These are phyloP conservation scores for Cryptosporidium ubiquitum DNA, from an alignment of 169 alveolate species.

Conservation along the genomic window DNA sequence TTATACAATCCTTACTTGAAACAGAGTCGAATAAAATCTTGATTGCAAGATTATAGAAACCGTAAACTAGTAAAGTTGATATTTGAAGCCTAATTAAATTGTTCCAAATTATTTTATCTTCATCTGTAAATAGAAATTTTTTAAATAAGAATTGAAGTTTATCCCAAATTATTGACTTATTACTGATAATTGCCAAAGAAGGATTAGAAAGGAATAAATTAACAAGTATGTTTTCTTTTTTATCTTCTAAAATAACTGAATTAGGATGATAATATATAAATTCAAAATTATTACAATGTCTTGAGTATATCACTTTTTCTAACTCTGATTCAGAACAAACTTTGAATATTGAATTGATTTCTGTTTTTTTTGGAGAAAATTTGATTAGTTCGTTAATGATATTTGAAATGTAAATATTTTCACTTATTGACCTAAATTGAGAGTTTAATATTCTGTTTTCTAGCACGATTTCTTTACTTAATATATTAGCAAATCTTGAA, in stretches of 20 bases:
- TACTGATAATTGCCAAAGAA: not conserved
- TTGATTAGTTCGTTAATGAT: not conserved
- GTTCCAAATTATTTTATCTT: not conserved
- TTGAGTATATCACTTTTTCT: not conserved
- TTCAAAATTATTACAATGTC: not conserved
- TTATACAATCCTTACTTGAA: not conserved
- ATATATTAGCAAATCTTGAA: not conserved
- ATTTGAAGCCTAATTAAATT: not conserved
- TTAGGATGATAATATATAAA: conserved; percentile 7
- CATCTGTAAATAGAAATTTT: not conserved
- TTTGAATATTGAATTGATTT: not conserved
- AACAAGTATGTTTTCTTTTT: not conserved
- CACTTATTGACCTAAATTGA: not conserved
- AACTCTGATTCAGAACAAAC: not conserved
- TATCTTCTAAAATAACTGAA: not conserved
- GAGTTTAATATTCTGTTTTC: not conserved
- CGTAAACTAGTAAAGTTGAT: conserved; percentile 18
- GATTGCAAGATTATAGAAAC: conserved; percentile 2
- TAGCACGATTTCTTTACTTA: not conserved
- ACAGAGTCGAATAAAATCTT: not conserved
- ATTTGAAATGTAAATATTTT: not conserved
- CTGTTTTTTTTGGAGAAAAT: not conserved
- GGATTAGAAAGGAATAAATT: conserved; percentile 62
- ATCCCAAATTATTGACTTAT: not conserved
- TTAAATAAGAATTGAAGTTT: not conserved